Evolutionary conservation across 1,139 yeast genomes (phyloP).

Genomic region (Saccharomycopsis hybrid): DNA sequence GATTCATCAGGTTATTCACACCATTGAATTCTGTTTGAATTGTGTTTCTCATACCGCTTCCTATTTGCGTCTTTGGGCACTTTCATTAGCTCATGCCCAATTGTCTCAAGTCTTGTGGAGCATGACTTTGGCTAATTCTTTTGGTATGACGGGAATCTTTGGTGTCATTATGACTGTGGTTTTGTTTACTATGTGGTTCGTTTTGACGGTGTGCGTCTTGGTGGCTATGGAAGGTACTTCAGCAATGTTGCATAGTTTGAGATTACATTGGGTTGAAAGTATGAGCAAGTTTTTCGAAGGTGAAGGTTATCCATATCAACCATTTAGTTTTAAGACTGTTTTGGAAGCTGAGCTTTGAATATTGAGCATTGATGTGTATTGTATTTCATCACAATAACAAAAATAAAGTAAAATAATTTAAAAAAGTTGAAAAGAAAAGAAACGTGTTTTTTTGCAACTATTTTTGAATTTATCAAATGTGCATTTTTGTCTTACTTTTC

Average conservation of each 20-base stretch:
- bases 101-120: constrained; percentile 69
- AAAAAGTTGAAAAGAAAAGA: no score
- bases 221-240: constrained; percentile 85
- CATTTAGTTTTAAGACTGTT: constrained; percentile 47
- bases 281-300: constrained; percentile 85
- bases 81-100: constrained; percentile 74
- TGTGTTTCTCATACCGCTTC: constrained; percentile 80
- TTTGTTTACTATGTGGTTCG: constrained; percentile 75
- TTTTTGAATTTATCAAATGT: no score
- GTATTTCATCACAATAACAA: no score
- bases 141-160: constrained; percentile 42
- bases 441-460: no score
- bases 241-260: constrained; percentile 78
- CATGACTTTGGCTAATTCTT: constrained; percentile 61
- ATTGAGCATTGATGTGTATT: no score
- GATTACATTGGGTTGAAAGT: constrained; percentile 84
- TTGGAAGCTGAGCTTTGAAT: constrained; percentile 7
- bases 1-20: constrained; percentile 76
- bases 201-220: constrained; percentile 62
- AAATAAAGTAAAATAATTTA: no score
- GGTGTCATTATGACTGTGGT: constrained; percentile 50
- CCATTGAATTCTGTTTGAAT: constrained; percentile 72
- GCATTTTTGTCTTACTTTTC: no score
- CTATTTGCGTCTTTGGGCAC: constrained; percentile 71
- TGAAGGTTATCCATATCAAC: constrained; percentile 67